Conservation (phyloP, 208 protist species). For the Crithidia sp. region DNA sequence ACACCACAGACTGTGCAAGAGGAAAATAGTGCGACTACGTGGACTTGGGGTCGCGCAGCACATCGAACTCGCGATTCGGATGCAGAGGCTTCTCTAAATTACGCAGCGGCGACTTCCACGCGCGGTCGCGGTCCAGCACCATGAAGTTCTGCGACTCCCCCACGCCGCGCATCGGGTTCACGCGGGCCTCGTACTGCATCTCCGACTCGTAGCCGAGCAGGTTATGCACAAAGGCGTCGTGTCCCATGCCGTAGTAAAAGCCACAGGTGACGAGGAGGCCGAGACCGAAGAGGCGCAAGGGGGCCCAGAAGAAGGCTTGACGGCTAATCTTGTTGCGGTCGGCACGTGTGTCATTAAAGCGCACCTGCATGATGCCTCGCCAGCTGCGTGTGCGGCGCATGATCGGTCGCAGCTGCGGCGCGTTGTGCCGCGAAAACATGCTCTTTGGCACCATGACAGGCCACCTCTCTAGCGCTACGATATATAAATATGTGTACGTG, state of each 20-base stretch:
- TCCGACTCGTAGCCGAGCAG: constrained; percentile 91
- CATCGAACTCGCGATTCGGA: constrained; percentile 74
- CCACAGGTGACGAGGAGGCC: constrained; percentile 42
- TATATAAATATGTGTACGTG: background rate
- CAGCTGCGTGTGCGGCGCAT: constrained; percentile 89
- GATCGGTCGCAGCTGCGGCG: constrained; percentile 50
- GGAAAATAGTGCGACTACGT: constrained; percentile 21
- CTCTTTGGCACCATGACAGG: background rate
- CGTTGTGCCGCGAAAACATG: constrained; percentile 26
- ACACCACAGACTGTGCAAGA: too few species aligned
- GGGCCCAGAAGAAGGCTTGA: constrained; percentile 79
- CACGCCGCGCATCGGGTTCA: constrained; percentile 58
- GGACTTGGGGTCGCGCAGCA: constrained; percentile 75
- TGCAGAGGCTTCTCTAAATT: constrained; percentile 79
- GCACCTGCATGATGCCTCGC: constrained; percentile 91
- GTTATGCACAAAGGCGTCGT: constrained; percentile 86
- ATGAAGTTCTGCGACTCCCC: constrained; percentile 32
- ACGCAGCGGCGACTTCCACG: constrained; percentile 78
- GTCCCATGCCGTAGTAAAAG: constrained; percentile 76
- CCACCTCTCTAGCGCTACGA: too few species aligned
- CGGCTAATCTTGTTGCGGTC: constrained; percentile 63
- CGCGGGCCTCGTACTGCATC: constrained; percentile 87
- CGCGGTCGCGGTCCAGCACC: constrained; percentile 62
- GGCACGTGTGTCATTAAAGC: constrained; percentile 80
- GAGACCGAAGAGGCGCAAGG: constrained; percentile 77